phyloP scores from a whole-genome alignment of 1,284 basidiomycete species.

The Rhodotorula sp. region DNA sequence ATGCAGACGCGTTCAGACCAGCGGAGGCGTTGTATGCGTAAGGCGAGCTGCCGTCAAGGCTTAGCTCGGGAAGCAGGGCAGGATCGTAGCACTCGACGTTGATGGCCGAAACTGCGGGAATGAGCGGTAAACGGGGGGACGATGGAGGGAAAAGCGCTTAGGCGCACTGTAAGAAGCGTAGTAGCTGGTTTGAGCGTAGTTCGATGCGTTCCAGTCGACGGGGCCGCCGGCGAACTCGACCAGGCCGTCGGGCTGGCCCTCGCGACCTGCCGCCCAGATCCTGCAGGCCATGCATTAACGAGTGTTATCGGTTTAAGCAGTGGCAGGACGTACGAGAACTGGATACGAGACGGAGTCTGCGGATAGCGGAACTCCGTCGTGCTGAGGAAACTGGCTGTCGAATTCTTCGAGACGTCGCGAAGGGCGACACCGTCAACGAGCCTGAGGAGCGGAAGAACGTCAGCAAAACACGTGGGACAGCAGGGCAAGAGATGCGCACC shows the following conservation, averaged over 20 bases:
- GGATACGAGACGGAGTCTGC: conserved; percentile 27
- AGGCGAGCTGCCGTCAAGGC: background rate
- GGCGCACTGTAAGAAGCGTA: conserved; percentile 15
- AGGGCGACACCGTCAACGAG: conserved; percentile 22
- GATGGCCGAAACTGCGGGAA: conserved; percentile 12
- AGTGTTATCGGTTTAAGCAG: no score
- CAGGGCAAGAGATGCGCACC: background rate
- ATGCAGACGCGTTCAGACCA: background rate
- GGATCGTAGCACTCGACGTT: conserved; percentile 17
- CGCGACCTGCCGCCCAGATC: conserved; percentile 12
- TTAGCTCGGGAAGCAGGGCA: background rate
- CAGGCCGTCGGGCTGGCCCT: background rate
- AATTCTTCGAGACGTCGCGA: conserved; percentile 10
- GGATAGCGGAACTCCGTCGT: conserved; percentile 16
- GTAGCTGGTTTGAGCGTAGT: conserved; percentile 2
- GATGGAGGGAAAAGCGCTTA: accelerated
- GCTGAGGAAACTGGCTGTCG: background rate
- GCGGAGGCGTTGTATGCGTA: background rate
- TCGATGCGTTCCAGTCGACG: background rate
- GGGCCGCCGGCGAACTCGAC: conserved; percentile 13
- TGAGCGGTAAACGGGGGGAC: background rate
- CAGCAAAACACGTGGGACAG: accelerated
- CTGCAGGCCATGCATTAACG: background rate
- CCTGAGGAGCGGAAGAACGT: background rate
- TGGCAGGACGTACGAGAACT: conserved; percentile 18